Percentiles rank a stretch among this genome's conserved stretches.
Conservation (phyloP, 2,329 filamentous ascomycete species). For the Amauroascus verrucosus region DNA sequence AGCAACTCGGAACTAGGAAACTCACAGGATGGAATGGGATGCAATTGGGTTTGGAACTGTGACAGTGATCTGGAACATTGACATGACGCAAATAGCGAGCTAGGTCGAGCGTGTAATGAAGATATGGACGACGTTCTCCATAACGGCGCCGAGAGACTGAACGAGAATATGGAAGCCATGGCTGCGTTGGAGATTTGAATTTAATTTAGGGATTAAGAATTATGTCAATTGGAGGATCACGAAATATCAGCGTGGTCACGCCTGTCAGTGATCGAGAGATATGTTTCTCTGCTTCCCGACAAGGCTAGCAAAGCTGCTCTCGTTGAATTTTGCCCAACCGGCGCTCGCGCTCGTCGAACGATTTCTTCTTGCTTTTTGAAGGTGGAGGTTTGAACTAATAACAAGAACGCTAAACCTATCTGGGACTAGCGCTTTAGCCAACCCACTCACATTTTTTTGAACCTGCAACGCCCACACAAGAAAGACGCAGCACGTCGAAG, state of each 20-base stretch:
- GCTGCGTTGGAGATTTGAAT: not conserved
- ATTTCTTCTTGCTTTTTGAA: conserved; percentile 6
- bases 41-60: conserved; percentile 6
- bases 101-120: conserved; percentile 9
- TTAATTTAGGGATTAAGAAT: not conserved
- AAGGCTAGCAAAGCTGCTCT: no score
- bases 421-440: not conserved
- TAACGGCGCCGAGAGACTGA: conserved; percentile 29
- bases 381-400: not conserved
- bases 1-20: not conserved
- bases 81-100: not conserved
- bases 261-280: no score
- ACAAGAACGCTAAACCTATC: not conserved
- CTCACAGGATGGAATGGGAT: conserved; percentile 12
- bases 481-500: conserved; percentile 4
- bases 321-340: no score
- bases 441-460: conserved; percentile 10
- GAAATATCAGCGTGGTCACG: not conserved
- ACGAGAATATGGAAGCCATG: conserved; percentile 19
- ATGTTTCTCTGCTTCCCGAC: no score
- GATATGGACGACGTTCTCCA: conserved; percentile 14
- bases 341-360: not conserved
- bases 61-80: conserved; percentile 7
- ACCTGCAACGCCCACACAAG: conserved; percentile 6
- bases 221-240: not conserved